These are phyloP conservation scores for Ormosia semicastrata DNA, from an alignment of 306 rosid genomes.

Conservation along the genomic window DNA sequence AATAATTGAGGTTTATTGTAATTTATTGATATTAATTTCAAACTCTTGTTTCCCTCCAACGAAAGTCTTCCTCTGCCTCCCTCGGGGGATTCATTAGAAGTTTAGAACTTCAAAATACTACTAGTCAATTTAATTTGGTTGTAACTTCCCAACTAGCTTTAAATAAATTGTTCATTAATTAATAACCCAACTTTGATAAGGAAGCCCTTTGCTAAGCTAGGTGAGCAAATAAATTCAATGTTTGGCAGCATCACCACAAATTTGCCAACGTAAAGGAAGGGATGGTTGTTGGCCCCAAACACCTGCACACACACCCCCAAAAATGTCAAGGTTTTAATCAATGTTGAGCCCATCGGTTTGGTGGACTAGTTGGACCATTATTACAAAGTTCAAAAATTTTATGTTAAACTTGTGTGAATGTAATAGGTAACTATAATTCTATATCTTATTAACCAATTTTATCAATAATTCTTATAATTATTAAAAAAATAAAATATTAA, in stretches of 20 bases:
- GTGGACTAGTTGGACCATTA: constrained; percentile 26
- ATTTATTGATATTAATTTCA: background rate
- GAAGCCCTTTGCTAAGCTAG: background rate
- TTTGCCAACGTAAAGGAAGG: background rate
- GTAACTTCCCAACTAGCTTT: too few relatives aligned
- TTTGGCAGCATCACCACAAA: background rate
- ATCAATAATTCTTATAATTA: too few relatives aligned
- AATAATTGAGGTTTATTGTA: background rate
- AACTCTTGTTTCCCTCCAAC: background rate
- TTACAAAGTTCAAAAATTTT: background rate
- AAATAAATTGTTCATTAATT: background rate
- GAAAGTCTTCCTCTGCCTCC: background rate
- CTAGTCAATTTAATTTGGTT: background rate
- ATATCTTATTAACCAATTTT: too few relatives aligned
- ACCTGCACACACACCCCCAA: background rate
- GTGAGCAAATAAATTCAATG: background rate
- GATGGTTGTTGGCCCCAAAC: constrained; percentile 4
- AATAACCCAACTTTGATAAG: constrained; percentile 3
- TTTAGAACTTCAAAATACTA: background rate
- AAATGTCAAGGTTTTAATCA: background rate
- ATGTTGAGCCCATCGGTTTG: constrained; percentile 27
- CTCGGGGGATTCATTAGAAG: background rate
- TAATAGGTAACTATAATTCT: background rate
- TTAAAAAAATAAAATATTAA: too few relatives aligned
- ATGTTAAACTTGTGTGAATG: background rate